phyloP scores from a whole-genome alignment of 2,329 filamentous ascomycete species.

The Neoascochyta sp. region DNA sequence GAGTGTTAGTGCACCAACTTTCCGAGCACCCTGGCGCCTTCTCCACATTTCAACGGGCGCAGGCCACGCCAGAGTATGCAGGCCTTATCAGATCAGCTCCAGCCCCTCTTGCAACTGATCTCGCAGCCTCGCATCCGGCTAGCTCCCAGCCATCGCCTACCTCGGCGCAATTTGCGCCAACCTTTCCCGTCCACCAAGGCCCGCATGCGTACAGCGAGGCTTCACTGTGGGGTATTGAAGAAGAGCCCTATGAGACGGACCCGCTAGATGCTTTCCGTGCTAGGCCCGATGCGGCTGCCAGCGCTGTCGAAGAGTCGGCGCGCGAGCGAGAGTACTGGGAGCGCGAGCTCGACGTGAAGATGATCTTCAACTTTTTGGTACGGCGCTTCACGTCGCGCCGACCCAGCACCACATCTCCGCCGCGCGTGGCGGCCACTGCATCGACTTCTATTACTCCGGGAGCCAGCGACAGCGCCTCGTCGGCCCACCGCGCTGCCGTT shows the following conservation, averaged over 20 bases:
- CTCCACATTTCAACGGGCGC: constrained; percentile 67
- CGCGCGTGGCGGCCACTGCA: constrained; percentile 25
- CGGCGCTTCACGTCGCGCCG: constrained; percentile 38
- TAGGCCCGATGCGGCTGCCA: constrained; percentile 11
- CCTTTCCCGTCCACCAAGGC: constrained; percentile 35
- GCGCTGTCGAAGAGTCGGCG: constrained; percentile 32
- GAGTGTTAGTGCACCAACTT: constrained; percentile 75
- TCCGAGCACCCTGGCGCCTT: constrained; percentile 87
- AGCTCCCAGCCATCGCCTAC: constrained; percentile 29
- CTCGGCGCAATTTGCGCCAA: constrained; percentile 50
- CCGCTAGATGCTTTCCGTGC: constrained; percentile 46
- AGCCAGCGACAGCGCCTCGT: constrained; percentile 28
- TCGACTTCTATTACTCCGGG: too few species aligned
- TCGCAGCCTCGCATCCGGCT: constrained; percentile 19
- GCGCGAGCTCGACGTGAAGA: constrained; percentile 80
- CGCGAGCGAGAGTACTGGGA: constrained; percentile 81
- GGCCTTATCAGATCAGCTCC: constrained; percentile 67
- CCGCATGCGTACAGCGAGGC: constrained; percentile 46
- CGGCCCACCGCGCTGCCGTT: constrained; percentile 69
- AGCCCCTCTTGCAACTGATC: constrained; percentile 25
- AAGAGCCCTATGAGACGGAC: constrained; percentile 47
- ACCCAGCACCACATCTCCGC: constrained; percentile 23
- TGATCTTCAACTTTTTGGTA: constrained; percentile 71
- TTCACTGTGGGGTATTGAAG: constrained; percentile 64
- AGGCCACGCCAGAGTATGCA: constrained; percentile 65